phyloP scores from a whole-genome alignment of 495 filamentous ascomycete genomes.

The Penicillium malachiteum region DNA sequence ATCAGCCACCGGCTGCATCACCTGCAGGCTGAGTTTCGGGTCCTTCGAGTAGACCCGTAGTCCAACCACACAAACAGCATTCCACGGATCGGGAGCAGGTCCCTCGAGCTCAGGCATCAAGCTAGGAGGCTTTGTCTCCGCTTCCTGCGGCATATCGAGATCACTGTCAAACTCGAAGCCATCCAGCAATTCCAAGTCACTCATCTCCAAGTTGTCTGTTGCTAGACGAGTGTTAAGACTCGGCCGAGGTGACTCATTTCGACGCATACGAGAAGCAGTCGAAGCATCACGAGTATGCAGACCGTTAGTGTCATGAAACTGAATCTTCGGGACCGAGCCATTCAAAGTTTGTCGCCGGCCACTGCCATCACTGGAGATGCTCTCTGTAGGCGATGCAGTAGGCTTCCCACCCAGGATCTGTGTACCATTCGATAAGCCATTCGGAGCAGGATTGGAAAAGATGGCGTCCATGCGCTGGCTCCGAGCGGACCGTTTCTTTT shows the following conservation, averaged over 20 bases:
- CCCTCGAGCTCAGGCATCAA: constrained; percentile 3
- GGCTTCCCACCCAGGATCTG: constrained; percentile 25
- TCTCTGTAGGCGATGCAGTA: constrained; percentile 30
- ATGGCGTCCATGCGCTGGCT: constrained; percentile 32
- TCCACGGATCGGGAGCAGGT: constrained; percentile 65
- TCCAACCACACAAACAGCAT: constrained; percentile 79
- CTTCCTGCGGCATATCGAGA: constrained; percentile 43
- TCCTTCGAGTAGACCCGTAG: constrained; percentile 70
- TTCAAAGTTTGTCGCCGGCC: constrained; percentile 15
- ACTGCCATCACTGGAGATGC: constrained; percentile 21
- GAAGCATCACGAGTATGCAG: constrained; percentile 19
- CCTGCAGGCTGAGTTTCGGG: constrained; percentile 51
- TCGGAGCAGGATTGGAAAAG: constrained; percentile 11
- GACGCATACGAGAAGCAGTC: constrained; percentile 2
- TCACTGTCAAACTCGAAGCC: constrained; percentile 51
- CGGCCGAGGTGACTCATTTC: constrained; percentile 25
- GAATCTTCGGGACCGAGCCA: constrained; percentile 31
- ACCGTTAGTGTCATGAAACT: constrained; percentile 36
- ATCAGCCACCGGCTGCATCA: constrained; percentile 52
- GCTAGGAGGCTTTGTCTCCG: constrained; percentile 5
- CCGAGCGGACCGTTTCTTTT: constrained; percentile 49
- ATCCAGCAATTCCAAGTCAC: constrained; percentile 35
- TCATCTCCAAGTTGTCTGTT: constrained; percentile 20
- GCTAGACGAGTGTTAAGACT: constrained; percentile 29
- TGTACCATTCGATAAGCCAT: constrained; percentile 7